Percentiles rank a stretch among this genome's conserved stretches.
These are phyloP conservation scores for Nicotiana undulata DNA, from an alignment of 257 asterid species.

Conservation along the genomic window DNA sequence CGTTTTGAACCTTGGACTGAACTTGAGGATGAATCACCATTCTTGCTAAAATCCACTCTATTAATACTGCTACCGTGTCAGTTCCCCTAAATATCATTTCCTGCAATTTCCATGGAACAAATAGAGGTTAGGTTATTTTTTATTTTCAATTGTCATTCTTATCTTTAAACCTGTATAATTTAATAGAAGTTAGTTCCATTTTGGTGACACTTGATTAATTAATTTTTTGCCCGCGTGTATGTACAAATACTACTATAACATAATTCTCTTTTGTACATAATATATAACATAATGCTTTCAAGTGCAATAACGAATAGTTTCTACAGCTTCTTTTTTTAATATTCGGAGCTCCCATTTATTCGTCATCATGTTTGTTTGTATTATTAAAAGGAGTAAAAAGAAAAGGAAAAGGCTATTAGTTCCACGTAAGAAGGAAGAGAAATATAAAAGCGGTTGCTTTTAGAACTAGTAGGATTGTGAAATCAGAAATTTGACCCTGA, in stretches of 20 bases:
- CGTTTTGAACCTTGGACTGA: slow-evolving; percentile 54
- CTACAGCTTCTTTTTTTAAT: not conserved
- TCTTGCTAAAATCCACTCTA: slow-evolving; percentile 83
- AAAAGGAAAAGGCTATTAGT: slow-evolving; percentile 4
- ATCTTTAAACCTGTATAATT: not conserved
- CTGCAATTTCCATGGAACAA: slow-evolving; percentile 15
- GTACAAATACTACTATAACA: not conserved
- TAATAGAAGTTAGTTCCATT: not conserved
- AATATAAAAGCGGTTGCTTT: not conserved
- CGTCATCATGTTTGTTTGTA: not conserved
- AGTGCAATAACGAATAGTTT: not conserved
- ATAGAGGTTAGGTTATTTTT: not conserved
- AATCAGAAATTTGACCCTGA: not conserved
- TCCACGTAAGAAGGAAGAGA: slow-evolving; percentile 1
- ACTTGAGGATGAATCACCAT: slow-evolving; percentile 56
- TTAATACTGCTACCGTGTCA: slow-evolving; percentile 69
- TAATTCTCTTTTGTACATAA: not conserved
- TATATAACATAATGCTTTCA: not conserved
- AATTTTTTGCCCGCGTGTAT: not conserved
- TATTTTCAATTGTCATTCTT: not conserved
- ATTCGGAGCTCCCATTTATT: not conserved
- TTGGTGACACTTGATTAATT: not conserved
- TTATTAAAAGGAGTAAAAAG: not conserved
- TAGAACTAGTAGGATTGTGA: not conserved
- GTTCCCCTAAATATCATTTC: slow-evolving; percentile 92